Evolutionary conservation across 345 rosid genomes (phyloP), one percentile per base, ranked within the genome.

Genomic region (Salix brachista): DNA sequence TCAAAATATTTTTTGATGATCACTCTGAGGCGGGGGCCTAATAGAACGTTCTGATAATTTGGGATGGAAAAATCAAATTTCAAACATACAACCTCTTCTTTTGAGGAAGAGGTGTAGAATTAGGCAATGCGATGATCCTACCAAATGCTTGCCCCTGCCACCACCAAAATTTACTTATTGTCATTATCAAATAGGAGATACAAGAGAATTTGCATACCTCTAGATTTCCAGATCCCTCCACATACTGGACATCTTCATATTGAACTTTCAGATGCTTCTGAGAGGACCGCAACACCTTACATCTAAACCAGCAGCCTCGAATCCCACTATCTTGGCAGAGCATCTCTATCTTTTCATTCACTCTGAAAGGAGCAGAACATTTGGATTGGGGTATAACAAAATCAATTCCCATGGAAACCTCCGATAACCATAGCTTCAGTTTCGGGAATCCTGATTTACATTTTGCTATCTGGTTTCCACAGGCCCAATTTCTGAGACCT

Each of bases 231-330:
- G 70, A 84, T 77, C 89, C 97, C 82, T 92, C 94, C 69, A 89
- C 99, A 74, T 93, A 98, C 83, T 79, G 87, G 80, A 96, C 71
- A 83, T 95, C 99, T 85, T 91, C 92, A 85, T 93, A 96, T 77
- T 79, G 89, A 36, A 96, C 97, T 81, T 89, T 96, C 75, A 96
- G 87, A 77, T 84, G 90, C 77, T 86, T 96, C 68, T 84, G 81
- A 68, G 90, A 86, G 67, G 89, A 80, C 79, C 89, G 88, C 80
- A 96, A 73, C 84, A 93, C 82, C 23, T 92, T 90, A 84, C 98
- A 91, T 85, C 91, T 88, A 84, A 96, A 96, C 99, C 98, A 93
- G 85, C 99, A 93, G 65, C 99, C 99, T 84, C 96, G 88, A 77
- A 96, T 85, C 54, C 99, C 99, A 71, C 99, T 96, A 84, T 96